Base-by-base conservation (phyloP, 192 early-diverging fungal species). In the Lobosporangium transversale region DNA sequence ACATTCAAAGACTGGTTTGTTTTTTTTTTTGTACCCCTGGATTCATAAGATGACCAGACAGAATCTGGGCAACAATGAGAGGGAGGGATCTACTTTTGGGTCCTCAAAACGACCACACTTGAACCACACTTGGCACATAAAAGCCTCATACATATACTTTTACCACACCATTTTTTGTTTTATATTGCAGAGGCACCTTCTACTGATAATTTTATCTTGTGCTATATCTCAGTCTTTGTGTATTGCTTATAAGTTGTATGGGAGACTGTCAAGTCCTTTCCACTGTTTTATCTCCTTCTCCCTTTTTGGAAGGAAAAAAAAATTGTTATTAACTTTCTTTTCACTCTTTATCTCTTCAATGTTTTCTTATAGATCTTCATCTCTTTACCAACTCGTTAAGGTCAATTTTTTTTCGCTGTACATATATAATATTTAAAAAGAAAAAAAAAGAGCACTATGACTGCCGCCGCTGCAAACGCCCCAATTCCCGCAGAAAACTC, bases 381-480 rank as follows among this genome's bases (percentile, higher is more conserved):
- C 11, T n/a, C 6, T n/a, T 49, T 14, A 17, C 27, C 23, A 26
- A 27, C 14, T 59, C 26, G 27, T 20, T 59, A 23, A 4, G 15
- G 59, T 40, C 37, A 29, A 11, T 42, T 50, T 49, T 12, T 5
- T 12, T 27, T 29, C 15, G 10, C 36, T 68, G 36, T 53, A 65
- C 53, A 61, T 54, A 68, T 58, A 64, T 53, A 54, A 69, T 59
- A 50, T 61, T 20, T 20, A 45, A 15, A 9, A 48, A 48, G 24
- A 4, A 45, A 36, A 48, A 48, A 35, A 4, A 45, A 36, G 11
- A 32, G 17, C 48, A 78, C 40, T 21, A 53, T 69, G 54, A 61
- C 59, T 21, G 47, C 70, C 32, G 80, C 74, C 53, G 69, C 73
- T 62, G 58, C 76, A 61, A 67, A 43, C 60, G 36, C 62, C 51